Percentiles rank a stretch among this genome's conserved stretches.
Evolutionary conservation across 2,329 filamentous ascomycete genomes (phyloP).

Genomic region (Xylariaceae sp.): DNA sequence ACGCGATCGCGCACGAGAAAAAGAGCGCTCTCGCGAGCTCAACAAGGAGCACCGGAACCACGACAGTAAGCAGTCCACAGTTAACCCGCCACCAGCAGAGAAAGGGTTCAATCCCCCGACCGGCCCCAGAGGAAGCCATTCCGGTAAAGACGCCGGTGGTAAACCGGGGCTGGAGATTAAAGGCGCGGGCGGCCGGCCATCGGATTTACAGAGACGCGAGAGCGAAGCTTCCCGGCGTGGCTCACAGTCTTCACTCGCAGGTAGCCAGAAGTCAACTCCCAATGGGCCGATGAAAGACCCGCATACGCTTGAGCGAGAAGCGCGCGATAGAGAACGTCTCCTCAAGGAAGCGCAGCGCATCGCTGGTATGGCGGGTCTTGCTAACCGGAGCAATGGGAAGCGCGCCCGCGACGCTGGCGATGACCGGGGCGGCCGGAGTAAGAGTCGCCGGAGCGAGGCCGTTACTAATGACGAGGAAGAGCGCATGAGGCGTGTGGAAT

Average conservation of each 20-base stretch:
- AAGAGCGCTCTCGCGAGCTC: constrained; percentile 38
- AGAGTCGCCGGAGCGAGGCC: constrained; percentile 47
- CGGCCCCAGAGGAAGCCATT: constrained; percentile 36
- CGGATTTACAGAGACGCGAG: constrained; percentile 27
- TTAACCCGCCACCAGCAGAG: constrained; percentile 32
- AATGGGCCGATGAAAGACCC: constrained; percentile 43
- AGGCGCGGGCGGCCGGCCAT: constrained; percentile 30
- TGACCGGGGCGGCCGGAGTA: constrained; percentile 44
- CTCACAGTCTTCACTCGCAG: constrained; percentile 34
- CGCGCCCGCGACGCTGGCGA: constrained; percentile 42
- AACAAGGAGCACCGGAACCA: constrained; percentile 35
- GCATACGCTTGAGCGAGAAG: constrained; percentile 68
- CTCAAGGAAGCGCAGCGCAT: constrained; percentile 66
- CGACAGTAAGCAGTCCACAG: constrained; percentile 35
- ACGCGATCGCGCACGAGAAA: constrained; percentile 34
- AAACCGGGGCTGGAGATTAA: constrained; percentile 34
- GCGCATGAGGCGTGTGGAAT: constrained; percentile 53
- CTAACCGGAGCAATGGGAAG: constrained; percentile 46
- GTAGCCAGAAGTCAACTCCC: constrained; percentile 22
- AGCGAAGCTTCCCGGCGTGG: constrained; percentile 35
- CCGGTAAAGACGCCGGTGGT: constrained; percentile 29
- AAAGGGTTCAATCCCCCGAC: constrained; percentile 42
- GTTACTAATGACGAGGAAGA: constrained; percentile 47
- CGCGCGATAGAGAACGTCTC: constrained; percentile 60
- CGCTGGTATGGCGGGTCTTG: constrained; percentile 54